A percentile compares a stretch with the other conserved stretches of the same genome.
phyloP scores from a whole-genome alignment of 371 early-diverging fungal genomes.

The Batkoa obscura region DNA sequence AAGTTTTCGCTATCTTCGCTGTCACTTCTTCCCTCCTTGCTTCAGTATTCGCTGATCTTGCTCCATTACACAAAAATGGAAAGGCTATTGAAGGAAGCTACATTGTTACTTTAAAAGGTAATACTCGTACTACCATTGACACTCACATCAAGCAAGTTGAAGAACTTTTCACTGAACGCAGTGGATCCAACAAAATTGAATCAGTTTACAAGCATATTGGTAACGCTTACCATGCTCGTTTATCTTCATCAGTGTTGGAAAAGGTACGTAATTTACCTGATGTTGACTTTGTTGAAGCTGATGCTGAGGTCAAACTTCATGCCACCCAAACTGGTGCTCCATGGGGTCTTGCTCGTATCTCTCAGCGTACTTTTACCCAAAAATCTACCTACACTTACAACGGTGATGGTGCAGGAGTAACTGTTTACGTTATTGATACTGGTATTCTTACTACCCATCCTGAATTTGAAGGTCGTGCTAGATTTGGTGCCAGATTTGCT shows the following conservation, averaged over 20 bases:
- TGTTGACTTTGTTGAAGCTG: constrained; percentile 32
- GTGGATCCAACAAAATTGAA: constrained; percentile 20
- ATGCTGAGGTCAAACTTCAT: constrained; percentile 17
- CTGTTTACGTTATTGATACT: constrained; percentile 66
- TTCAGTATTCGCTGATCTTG: not conserved
- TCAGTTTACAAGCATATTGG: constrained; percentile 50
- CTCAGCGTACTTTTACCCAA: constrained; percentile 7
- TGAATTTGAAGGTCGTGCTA: constrained; percentile 59
- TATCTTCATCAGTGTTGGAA: constrained; percentile 44
- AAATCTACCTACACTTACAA: constrained; percentile 13
- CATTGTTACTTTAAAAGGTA: constrained; percentile 63
- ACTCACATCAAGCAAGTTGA: not conserved
- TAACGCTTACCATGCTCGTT: constrained; percentile 61
- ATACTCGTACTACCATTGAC: constrained; percentile 7
- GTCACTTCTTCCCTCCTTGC: too few relatives aligned
- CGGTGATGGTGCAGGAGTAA: constrained; percentile 33
- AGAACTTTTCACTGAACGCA: not conserved
- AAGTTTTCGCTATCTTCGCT: too few relatives aligned
- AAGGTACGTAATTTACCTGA: constrained; percentile 13
- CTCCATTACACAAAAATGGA: not conserved
- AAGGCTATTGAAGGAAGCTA: constrained; percentile 57
- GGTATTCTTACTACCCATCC: constrained; percentile 44
- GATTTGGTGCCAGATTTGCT: constrained; percentile 46
- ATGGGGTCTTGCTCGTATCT: constrained; percentile 38
- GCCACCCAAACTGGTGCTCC: constrained; percentile 12